phyloP scores from a whole-genome alignment of 2,329 filamentous ascomycete species.

The Phaeosphaeria sp. region DNA sequence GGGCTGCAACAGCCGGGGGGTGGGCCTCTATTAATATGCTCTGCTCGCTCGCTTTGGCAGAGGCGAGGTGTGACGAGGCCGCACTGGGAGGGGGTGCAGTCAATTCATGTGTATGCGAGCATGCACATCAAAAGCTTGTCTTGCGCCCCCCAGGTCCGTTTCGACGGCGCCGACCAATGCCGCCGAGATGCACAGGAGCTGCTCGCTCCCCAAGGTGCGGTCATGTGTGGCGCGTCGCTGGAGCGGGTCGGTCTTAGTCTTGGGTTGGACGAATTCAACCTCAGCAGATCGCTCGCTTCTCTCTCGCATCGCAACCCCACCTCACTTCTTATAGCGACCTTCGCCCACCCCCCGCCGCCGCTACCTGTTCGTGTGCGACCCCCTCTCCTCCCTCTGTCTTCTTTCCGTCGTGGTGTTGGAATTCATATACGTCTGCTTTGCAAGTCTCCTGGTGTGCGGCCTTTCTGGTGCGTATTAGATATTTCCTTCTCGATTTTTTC shows the following conservation, averaged over 20 bases:
- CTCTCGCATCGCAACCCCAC: not conserved
- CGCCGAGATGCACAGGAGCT: not conserved
- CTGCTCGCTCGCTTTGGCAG: too few relatives aligned
- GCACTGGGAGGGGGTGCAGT: not conserved
- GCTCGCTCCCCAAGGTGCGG: not conserved
- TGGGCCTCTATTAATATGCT: constrained; percentile 34
- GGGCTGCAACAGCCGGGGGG: constrained; percentile 5
- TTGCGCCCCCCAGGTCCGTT: not conserved
- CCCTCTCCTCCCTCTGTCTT: not conserved
- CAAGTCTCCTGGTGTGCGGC: not conserved
- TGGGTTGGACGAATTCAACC: not conserved
- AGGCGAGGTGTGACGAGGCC: not conserved
- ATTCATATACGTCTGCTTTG: not conserved
- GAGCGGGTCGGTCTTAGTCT: not conserved
- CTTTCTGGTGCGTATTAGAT: not conserved
- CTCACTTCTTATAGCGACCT: not conserved
- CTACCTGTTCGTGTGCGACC: not conserved
- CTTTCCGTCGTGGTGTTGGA: not conserved
- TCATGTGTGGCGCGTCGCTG: not conserved
- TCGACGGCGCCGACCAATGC: not conserved
- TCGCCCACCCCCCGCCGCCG: too few relatives aligned
- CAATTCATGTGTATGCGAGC: not conserved
- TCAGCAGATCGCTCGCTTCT: not conserved
- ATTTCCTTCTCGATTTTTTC: not conserved
- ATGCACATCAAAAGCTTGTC: not conserved